Percentiles rank a stretch among this genome's conserved stretches.
Conservation (phyloP, 306 rosid species). For the Pyrus pyrifolia region DNA sequence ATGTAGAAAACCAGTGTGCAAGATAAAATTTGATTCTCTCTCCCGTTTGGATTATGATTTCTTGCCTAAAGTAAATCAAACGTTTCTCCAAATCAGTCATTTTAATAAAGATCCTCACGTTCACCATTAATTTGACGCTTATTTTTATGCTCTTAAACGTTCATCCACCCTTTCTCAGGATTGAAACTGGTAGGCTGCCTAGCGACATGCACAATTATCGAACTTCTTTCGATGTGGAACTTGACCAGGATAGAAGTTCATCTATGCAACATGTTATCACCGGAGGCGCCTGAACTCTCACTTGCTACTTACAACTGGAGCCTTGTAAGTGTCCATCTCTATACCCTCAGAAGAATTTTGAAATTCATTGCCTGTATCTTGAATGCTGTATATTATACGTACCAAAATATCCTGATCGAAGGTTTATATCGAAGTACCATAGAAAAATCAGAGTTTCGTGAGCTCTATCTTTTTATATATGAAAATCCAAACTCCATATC, state of each 20-base stretch:
- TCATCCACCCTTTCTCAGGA: conserved; percentile 43
- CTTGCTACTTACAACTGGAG: conserved; percentile 81
- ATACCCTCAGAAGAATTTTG: neutral
- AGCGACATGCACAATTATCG: conserved; percentile 55
- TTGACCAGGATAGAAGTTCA: conserved; percentile 93
- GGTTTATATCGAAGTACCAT: neutral
- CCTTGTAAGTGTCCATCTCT: conserved; percentile 50
- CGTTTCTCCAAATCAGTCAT: no score
- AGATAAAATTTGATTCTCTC: conserved; percentile 4
- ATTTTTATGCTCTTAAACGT: conserved; percentile 14
- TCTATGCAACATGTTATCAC: conserved; percentile 85
- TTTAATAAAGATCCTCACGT: neutral
- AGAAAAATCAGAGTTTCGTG: neutral
- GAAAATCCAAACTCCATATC: neutral
- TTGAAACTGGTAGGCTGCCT: conserved; percentile 48
- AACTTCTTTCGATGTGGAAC: conserved; percentile 97
- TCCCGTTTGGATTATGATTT: neutral
- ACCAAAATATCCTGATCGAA: neutral
- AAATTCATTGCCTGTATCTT: neutral
- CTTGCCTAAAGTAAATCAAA: neutral
- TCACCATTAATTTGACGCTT: neutral
- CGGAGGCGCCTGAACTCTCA: conserved; percentile 81
- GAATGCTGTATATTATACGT: neutral
- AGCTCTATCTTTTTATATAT: neutral
- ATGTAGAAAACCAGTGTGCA: conserved; percentile 6